These are phyloP conservation scores for Lepidium didymum DNA, from an alignment of 345 rosid genomes.

Conservation along the genomic window DNA sequence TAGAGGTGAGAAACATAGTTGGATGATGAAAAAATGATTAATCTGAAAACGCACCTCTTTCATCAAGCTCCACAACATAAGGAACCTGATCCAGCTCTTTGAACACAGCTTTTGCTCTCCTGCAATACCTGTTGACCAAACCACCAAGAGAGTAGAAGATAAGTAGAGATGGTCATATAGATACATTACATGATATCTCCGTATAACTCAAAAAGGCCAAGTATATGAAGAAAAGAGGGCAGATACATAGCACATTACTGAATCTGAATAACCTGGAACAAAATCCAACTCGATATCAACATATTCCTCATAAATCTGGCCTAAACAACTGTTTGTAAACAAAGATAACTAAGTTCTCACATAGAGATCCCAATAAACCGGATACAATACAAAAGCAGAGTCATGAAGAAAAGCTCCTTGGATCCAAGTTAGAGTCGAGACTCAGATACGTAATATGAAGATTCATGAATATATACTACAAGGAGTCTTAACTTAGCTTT, in stretches of 20 bases:
- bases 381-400: not conserved
- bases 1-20: not conserved
- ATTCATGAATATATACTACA: not conserved
- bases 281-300: not conserved
- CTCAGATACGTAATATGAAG: not conserved
- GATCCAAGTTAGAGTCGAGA: not conserved
- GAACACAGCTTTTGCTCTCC: conserved; percentile 75
- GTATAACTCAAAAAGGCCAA: not conserved
- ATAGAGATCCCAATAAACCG: not conserved
- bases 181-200: not conserved
- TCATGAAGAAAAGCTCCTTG: not conserved
- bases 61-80: conserved; percentile 75
- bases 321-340: not conserved
- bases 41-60: conserved; percentile 51
- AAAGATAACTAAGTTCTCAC: not conserved
- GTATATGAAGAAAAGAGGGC: conserved; percentile 1
- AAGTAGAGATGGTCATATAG: not conserved
- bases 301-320: not conserved
- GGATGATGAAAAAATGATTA: not conserved
- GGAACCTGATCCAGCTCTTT: conserved; percentile 63
- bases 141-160: not conserved
- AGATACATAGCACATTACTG: not conserved
- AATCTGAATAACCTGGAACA: not conserved
- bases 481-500: not conserved
- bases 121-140: conserved; percentile 57